Base-by-base conservation (phyloP, 495 filamentous ascomycete species). In the Geopyxis carbonaria region DNA sequence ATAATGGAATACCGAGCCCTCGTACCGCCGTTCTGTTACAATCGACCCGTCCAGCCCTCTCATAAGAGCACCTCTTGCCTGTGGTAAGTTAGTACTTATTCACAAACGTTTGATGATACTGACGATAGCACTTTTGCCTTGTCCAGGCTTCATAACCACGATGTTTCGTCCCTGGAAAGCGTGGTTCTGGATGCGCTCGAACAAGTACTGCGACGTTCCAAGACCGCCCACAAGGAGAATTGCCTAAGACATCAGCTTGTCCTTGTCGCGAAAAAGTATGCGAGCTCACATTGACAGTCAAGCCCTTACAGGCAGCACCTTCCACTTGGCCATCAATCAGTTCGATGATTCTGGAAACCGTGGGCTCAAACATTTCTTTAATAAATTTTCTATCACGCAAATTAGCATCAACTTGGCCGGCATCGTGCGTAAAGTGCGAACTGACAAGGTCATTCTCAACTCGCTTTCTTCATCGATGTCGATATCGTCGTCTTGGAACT, bases 141-240 rank as follows among this genome's bases (percentile, higher is more conserved):
- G 64, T 27, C 63, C 59, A 0, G 75, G 75, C 41, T 76, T 72
- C 53, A 78, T 61, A 16, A 79, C 60, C 27, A 64, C 58, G 7
- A 73, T 59, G 0, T 50, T 38, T 3, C 38, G 25, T 18, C 32
- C 36, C 15, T 60, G 48, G 10, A 62, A 54, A n/a, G 58, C 53
- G 4, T 50, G 37, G 15, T 52, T 47, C 39, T 64, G 59, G 35
- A 82, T 53, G 0, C 69, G 61, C 46, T 66, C 64, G 44, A 68
- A 71, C 35, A 81, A 64, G 53, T 78, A 80, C 45, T 67, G 69
- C 14, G 67, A 76, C 27, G 67, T 62, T 13, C 77, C 77, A 42
- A 80, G 76, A 0, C 77, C 77, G 3, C 77, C 76, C 11, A 81
- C 77, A 0, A 81, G 64, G 10, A 80, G 59, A 24, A 81, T 72